Base-by-base conservation (phyloP, 2,329 filamentous ascomycete genomes). In the Escovopsis sp. region DNA sequence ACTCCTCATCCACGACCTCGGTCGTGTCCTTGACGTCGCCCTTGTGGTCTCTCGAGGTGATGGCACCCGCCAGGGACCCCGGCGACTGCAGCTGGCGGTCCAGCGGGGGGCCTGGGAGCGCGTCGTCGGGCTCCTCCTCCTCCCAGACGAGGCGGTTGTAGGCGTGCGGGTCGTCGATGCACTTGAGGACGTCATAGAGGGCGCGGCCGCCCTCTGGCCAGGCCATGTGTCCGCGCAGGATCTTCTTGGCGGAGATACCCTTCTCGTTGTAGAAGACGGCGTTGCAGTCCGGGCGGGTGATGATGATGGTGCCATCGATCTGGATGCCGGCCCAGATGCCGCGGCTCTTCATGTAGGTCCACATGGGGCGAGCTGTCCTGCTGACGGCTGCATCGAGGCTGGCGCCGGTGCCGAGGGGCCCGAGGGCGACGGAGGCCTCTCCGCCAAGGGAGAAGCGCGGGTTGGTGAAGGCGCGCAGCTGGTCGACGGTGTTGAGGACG, bases 321-420 rank as follows among this genome's bases (percentile, higher is more conserved):
- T 86, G 81, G 0, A 88, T 72, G 11, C 84, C 82, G 1, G 80
- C 82, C 57, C 87, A 89, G 44, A 89, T 72, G 1, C 85, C 85
- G 30, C 83, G 72, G 48, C 77, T 83, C 64, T 89, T 89, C 60
- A 88, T 74, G 55, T 91, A 91, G 28, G 79, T 86, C 69, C 81
- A 89, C 6, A 88, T 71, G 0, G 85, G 83, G 26, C 75, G 69
- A 49, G 47, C 54, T 0, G 54, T 56, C 48, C 52, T 53, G 38
- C 51, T 53, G 0, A 58, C 46, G 0, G 59, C 58, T 9, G 59
- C 51, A 33, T 63, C 60, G 12, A 85, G 61, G 2, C 79, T 65
- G 7, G 73, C 79, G 12, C 82, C 82, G 3, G 78, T 64, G 8
- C 82, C 73, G 1, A 75, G 60, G 4, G 63, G 64, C 1, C 64